phyloP scores from a whole-genome alignment of 225 moss, liverwort and hornwort species.

The Physcomitrellopsis africana region DNA sequence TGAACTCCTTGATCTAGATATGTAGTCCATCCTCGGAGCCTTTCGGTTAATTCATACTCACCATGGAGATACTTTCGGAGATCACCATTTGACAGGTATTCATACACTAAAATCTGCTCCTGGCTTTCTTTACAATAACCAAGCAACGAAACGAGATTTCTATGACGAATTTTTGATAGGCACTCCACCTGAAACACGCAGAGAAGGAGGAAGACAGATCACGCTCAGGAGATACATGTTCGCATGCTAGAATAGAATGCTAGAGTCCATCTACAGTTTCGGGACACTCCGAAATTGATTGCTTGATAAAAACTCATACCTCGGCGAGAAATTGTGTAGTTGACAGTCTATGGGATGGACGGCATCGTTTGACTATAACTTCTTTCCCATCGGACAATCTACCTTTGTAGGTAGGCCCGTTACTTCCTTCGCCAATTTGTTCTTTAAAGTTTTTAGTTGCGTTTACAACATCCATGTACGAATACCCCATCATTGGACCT shows the following conservation, averaged over 20 bases:
- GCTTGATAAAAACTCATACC: slow-evolving; percentile 17
- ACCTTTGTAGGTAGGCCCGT: slow-evolving; percentile 45
- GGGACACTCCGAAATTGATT: not conserved
- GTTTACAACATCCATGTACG: slow-evolving; percentile 34
- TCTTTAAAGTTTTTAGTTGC: slow-evolving; percentile 40
- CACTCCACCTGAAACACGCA: slow-evolving; percentile 35
- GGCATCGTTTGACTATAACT: slow-evolving; percentile 48
- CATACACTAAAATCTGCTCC: slow-evolving; percentile 54
- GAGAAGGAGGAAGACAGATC: not conserved
- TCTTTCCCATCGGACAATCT: slow-evolving; percentile 36
- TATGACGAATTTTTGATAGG: slow-evolving; percentile 51
- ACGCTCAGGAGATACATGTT: not conserved
- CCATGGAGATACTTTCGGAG: slow-evolving; percentile 52
- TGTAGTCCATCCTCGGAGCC: not conserved
- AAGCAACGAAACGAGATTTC: slow-evolving; percentile 40
- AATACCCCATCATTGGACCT: slow-evolving; percentile 34
- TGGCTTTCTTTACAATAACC: slow-evolving; percentile 51
- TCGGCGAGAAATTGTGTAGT: slow-evolving; percentile 37
- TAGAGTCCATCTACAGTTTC: not conserved
- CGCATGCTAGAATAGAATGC: slow-evolving; percentile 4
- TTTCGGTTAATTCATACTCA: slow-evolving; percentile 19
- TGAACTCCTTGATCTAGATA: not conserved
- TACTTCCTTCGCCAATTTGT: slow-evolving; percentile 43
- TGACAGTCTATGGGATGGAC: slow-evolving; percentile 34
- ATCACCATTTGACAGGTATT: slow-evolving; percentile 43